A percentile compares a stretch with the other conserved stretches of the same genome.
Evolutionary conservation across 2,329 filamentous ascomycete species (phyloP).

Genomic region (Fusarium annulatum): DNA sequence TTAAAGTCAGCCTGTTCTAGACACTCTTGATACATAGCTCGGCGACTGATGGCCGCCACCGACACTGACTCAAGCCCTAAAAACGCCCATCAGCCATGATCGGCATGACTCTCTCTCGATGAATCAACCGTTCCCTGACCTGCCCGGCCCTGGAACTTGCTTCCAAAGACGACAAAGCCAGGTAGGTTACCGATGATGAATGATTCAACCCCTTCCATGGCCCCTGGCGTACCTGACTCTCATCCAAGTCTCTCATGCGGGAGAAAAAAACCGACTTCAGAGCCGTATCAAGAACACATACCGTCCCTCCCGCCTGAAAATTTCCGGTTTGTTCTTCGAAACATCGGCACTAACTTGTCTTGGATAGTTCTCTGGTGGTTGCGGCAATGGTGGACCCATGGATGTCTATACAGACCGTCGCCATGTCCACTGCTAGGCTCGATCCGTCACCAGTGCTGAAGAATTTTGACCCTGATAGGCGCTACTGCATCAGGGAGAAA

Average conservation of each 20-base stretch:
- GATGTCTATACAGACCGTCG: not conserved
- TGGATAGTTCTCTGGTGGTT: conserved; percentile 21
- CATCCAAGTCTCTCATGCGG: not conserved
- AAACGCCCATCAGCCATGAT: conserved; percentile 8
- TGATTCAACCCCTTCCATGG: not conserved
- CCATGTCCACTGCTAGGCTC: conserved; percentile 27
- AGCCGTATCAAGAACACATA: not conserved
- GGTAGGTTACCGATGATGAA: not conserved
- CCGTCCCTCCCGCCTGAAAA: not conserved
- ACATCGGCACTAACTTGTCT: conserved; percentile 2
- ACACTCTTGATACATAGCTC: conserved; percentile 1
- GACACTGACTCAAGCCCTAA: conserved; percentile 4
- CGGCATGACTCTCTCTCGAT: conserved; percentile 5
- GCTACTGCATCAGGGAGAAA: conserved; percentile 22
- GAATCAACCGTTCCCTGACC: not conserved
- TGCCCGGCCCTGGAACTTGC: not conserved
- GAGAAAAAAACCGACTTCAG: not conserved
- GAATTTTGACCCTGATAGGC: conserved; percentile 7
- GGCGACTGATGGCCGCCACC: not conserved
- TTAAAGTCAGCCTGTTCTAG: conserved; percentile 3
- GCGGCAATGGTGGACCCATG: conserved; percentile 25
- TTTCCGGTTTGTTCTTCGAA: not conserved
- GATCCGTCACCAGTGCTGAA: conserved; percentile 32
- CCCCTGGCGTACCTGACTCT: not conserved
- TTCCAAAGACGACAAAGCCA: not conserved